Percentiles rank a stretch among this genome's conserved stretches.
Evolutionary conservation across 2,329 filamentous ascomycete genomes (phyloP).

Genomic region (Neofusicoccum ribis): DNA sequence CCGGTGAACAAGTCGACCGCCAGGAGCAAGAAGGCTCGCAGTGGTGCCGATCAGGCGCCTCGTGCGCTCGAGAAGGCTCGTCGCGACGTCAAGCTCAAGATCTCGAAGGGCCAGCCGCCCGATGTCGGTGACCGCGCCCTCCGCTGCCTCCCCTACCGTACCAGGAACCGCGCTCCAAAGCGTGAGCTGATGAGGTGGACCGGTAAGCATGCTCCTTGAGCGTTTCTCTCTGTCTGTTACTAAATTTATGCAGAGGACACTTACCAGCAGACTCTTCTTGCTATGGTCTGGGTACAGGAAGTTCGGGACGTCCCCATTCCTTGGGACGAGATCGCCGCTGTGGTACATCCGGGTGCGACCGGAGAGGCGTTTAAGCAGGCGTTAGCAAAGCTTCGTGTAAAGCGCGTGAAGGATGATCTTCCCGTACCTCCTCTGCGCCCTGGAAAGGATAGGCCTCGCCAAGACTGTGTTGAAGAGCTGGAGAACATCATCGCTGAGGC

Average conservation of each 20-base stretch:
- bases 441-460: not conserved
- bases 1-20: not conserved
- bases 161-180: not conserved
- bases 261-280: not conserved
- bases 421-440: conserved; percentile 7
- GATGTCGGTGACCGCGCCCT: not conserved
- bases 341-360: conserved; percentile 14
- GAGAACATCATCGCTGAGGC: not conserved
- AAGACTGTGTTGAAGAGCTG: not conserved
- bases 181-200: conserved; percentile 12
- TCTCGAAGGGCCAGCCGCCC: not conserved
- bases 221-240: not conserved
- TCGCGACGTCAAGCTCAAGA: not conserved
- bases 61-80: conserved; percentile 1
- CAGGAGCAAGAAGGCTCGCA: not conserved
- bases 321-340: conserved; percentile 4
- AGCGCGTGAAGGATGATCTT: not conserved
- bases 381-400: not conserved
- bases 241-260: not conserved
- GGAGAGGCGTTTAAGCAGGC: conserved; percentile 17
- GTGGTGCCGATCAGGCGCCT: not conserved
- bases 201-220: not conserved
- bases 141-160: conserved; percentile 1
- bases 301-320: not conserved
- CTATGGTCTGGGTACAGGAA: not conserved